Evolutionary conservation across 2,329 filamentous ascomycete species (phyloP).

Genomic region (Penicillium rolfsii): DNA sequence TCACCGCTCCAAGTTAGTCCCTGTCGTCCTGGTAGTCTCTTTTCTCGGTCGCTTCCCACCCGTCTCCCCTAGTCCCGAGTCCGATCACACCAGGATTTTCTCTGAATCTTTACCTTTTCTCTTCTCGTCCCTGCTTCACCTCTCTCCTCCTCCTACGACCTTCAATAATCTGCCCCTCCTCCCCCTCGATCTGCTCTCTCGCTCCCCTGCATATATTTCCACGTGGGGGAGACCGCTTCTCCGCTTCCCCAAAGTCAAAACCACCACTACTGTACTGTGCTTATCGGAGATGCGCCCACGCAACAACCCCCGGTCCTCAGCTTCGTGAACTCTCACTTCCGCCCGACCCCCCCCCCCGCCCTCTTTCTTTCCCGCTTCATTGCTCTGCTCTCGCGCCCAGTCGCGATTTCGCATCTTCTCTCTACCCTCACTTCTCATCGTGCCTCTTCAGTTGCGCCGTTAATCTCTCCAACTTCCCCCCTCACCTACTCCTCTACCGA

Average conservation of each 20-base stretch:
- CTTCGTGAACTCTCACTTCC: conserved; percentile 13
- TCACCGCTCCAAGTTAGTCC: conserved; percentile 13
- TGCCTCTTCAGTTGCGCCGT: not conserved
- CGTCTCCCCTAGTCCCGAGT: not conserved
- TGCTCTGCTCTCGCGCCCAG: not conserved
- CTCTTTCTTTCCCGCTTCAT: conserved; percentile 6
- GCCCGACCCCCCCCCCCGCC: conserved; percentile 7
- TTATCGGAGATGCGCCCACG: conserved; percentile 19
- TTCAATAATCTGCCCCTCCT: not conserved
- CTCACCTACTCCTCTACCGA: not conserved
- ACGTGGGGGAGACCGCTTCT: not conserved
- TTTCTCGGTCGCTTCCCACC: too few relatives aligned
- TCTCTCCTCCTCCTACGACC: not conserved
- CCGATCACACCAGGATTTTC: not conserved
- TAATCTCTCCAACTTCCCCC: not conserved
- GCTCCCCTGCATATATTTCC: conserved; percentile 2
- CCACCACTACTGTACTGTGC: not conserved
- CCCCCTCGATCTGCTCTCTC: not conserved
- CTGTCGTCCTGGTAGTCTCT: not conserved
- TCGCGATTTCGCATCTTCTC: not conserved
- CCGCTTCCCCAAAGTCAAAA: not conserved
- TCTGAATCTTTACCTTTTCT: not conserved
- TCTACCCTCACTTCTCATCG: not conserved
- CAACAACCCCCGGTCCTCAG: conserved; percentile 13
- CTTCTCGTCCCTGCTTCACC: not conserved